These are phyloP conservation scores for Aaosphaeria pasadenensis DNA, from an alignment of 2,329 filamentous ascomycete species.

Conservation along the genomic window DNA sequence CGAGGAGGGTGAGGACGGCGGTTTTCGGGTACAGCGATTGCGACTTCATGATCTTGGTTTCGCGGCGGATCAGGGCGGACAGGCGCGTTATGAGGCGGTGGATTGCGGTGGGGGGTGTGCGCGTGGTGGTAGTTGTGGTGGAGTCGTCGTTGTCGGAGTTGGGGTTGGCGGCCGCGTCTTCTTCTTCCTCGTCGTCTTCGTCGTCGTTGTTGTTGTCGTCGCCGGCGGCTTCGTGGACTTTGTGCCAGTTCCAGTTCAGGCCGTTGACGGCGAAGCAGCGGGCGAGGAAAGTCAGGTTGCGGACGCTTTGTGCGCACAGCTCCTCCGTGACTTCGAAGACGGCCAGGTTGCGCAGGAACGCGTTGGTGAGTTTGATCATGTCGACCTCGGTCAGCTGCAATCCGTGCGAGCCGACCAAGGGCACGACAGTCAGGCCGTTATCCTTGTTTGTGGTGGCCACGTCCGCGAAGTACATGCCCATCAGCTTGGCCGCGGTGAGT, in stretches of 20 bases:
- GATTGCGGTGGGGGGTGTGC: constrained; percentile 48
- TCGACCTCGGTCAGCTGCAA: constrained; percentile 64
- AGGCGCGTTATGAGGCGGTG: constrained; percentile 77
- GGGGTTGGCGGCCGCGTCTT: neutral
- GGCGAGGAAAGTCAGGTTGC: constrained; percentile 80
- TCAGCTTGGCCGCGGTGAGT: constrained; percentile 68
- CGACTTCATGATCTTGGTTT: constrained; percentile 57
- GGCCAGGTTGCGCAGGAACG: constrained; percentile 59
- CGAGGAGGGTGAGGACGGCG: constrained; percentile 71
- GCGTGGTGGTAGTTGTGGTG: neutral
- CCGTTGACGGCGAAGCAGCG: constrained; percentile 61
- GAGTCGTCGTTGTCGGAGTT: neutral
- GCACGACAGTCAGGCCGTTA: constrained; percentile 52
- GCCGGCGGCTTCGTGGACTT: constrained; percentile 17
- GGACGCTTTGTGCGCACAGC: constrained; percentile 74
- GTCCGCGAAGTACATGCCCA: constrained; percentile 76
- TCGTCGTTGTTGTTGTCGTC: constrained; percentile 44
- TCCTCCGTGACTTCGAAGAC: constrained; percentile 65
- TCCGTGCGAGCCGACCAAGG: constrained; percentile 68
- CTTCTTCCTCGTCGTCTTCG: constrained; percentile 40
- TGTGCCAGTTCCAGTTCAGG: constrained; percentile 44
- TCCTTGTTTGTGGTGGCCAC: constrained; percentile 64
- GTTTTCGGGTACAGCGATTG: constrained; percentile 69
- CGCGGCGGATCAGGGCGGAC: constrained; percentile 71
- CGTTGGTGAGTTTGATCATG: constrained; percentile 58